Base-by-base conservation (phyloP, 768 basidiomycete genomes). In the Lactarius pseudohatsudake region DNA sequence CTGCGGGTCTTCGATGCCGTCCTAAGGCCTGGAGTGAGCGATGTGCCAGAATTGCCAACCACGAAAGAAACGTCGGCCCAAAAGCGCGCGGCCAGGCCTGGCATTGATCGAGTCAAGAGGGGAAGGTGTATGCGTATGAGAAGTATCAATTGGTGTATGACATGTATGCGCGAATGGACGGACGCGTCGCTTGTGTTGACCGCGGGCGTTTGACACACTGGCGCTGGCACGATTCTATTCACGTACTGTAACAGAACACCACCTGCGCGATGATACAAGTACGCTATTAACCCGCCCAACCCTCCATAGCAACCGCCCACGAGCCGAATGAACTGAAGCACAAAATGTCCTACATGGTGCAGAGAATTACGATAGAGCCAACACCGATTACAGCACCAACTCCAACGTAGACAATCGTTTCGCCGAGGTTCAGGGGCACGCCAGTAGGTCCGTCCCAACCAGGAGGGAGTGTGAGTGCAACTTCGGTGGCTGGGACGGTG, bases 361-460 rank as follows among this genome's bases (percentile, higher is more conserved):
- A 84, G 75, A 91, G 73, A 47, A 91, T 74, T 28, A 79, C 70
- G 20, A 90, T 68, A 4, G 79, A 77, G 59, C 81, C 80, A 18
- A 78, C 61, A 4, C 85, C 85, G 15, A 90, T 74, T n/a, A 86
- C 7, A 2, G 73, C 76, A 7, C 79, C 84, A 8, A 78, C 69
- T 22, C 72, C 72, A 20, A 87, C 81, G 8, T 77, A 75, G 34
- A 88, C 64, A n/a, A 77, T 79, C 0, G 81, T 81, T 32, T 75
- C 81, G 3, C 74, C 78, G 0, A 75, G 65, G 59, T 79, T 79
- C 67, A 91, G 77, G n/a, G 77, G 73, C 11, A 79, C 76, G 16
- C 78, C 82, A 63, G 79, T 78, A 4, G 85, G 85, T 0, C 90
- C 89, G 69, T 89, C 81, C 90, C 88, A 91, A 67, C 69, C 75